Conservation (phyloP, 2,329 filamentous ascomycete genomes). For the Stachybotrys chartarum region DNA sequence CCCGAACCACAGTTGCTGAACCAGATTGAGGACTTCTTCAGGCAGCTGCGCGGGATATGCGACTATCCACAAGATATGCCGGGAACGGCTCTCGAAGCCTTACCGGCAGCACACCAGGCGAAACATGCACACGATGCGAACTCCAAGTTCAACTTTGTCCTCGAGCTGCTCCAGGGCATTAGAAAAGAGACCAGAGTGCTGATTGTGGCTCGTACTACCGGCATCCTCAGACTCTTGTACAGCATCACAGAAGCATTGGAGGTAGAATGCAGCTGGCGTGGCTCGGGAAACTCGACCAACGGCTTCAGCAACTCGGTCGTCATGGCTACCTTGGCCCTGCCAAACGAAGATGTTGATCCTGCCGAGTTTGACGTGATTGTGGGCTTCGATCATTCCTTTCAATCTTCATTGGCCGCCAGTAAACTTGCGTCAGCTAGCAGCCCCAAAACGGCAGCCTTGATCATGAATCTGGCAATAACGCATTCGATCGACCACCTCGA, state of each 20-base stretch:
- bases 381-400: slow-evolving; percentile 45
- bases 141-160: slow-evolving; percentile 53
- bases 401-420: slow-evolving; percentile 22
- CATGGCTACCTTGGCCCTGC: slow-evolving; percentile 34
- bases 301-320: slow-evolving; percentile 24
- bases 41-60: slow-evolving; percentile 44
- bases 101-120: slow-evolving; percentile 34
- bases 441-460: slow-evolving; percentile 27
- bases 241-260: slow-evolving; percentile 35
- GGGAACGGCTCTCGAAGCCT: slow-evolving; percentile 29
- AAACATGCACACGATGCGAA: slow-evolving; percentile 51
- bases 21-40: slow-evolving; percentile 45
- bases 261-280: slow-evolving; percentile 25
- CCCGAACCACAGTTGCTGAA: slow-evolving; percentile 32
- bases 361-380: slow-evolving; percentile 42
- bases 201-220: slow-evolving; percentile 43
- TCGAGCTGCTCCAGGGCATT: slow-evolving; percentile 43
- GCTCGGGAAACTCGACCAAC: slow-evolving; percentile 16
- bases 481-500: slow-evolving; percentile 51
- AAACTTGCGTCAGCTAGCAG: slow-evolving; percentile 11
- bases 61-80: slow-evolving; percentile 48
- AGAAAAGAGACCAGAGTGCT: slow-evolving; percentile 39
- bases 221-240: slow-evolving; percentile 44
- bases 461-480: slow-evolving; percentile 41
- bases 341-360: slow-evolving; percentile 28